Evolutionary conservation across 164 flowering plant species (phyloP), one percentile per base, ranked within the genome.

Genomic region (Chloranthus sessilifolius): DNA sequence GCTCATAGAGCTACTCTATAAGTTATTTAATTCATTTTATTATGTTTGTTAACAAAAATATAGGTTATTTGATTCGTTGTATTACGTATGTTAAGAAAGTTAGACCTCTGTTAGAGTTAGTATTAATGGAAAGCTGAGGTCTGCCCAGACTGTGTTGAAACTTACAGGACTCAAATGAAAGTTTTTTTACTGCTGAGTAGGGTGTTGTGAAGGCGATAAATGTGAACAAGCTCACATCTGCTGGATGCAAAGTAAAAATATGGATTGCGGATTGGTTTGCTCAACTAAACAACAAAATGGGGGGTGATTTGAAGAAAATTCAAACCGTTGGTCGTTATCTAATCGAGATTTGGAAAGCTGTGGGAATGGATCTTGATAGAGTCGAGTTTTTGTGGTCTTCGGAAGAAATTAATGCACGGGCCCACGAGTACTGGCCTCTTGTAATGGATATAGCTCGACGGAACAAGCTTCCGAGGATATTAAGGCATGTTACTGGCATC

Each of bases 261-360:
- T 88, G 96, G 98, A 67, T 91, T 69, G 96, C 96, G n/a, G 96
- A 91, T 75, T 91, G 98, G 95, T 91, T 91, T 77, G 98, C 96
- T 1, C 80, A 76, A 62, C 59, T 91, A 23, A 88, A 91, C 74
- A 85, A 83, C 50, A 91, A 91, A 68, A 83, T 91, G 96, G 98
- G 95, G 4, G 98, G 96, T 44, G 98, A 91, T 62, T 51, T 88
- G 72, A 79, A 83, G 62, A 91, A 91, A 58, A 91, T 88, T 24
- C 69, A 75, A 63, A 74, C 63, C 16, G 82, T 91, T 43, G 98
- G 98, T 10, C 57, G 59, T 21, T 91, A 88, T 59, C 26, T 91
- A 53, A 82, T 88, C 57, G 98, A 91, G 68, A 88, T 91, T 41
- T 91, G 98, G 98, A 88, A 79, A 56, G 87, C 96, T 48, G 82